Percentiles rank a stretch among this genome's conserved stretches.
phyloP scores from a whole-genome alignment of 1,284 basidiomycete genomes.

The Malassezia caprae region DNA sequence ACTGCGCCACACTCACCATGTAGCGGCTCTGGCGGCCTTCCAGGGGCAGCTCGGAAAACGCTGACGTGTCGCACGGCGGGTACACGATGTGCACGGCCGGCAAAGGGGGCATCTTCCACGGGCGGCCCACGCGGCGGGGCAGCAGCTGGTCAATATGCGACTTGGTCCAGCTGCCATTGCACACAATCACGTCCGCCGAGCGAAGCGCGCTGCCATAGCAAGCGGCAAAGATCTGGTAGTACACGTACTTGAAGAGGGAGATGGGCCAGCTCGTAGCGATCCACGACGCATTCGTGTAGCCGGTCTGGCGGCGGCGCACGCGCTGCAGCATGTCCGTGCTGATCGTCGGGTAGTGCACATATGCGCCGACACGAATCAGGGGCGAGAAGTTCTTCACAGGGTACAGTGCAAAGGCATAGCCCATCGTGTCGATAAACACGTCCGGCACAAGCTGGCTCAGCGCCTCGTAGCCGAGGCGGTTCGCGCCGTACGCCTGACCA shows the following conservation, averaged over 20 bases:
- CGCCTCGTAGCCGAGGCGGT: slow-evolving; percentile 72
- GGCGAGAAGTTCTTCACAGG: slow-evolving; percentile 58
- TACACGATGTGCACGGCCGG: slow-evolving; percentile 58
- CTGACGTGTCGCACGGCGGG: slow-evolving; percentile 79
- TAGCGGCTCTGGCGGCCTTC: slow-evolving; percentile 38
- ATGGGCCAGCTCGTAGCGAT: slow-evolving; percentile 57
- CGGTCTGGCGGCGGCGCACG: slow-evolving; percentile 55
- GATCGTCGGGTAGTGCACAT: slow-evolving; percentile 94
- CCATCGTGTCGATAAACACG: slow-evolving; percentile 93
- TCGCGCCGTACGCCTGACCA: slow-evolving; percentile 79
- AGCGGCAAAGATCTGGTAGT: slow-evolving; percentile 78
- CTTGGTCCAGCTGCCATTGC: slow-evolving; percentile 90
- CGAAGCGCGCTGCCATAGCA: slow-evolving; percentile 68
- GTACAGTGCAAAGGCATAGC: slow-evolving; percentile 86
- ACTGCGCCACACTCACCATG: slow-evolving; percentile 60
- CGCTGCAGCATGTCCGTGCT: slow-evolving; percentile 80
- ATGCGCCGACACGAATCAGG: slow-evolving; percentile 68
- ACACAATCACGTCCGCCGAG: slow-evolving; percentile 65
- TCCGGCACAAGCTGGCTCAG: slow-evolving; percentile 65
- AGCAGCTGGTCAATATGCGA: slow-evolving; percentile 59
- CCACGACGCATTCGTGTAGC: slow-evolving; percentile 59
- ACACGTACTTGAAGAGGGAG: slow-evolving; percentile 66
- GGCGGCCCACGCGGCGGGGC: slow-evolving; percentile 48
- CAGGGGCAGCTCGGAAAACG: slow-evolving; percentile 60
- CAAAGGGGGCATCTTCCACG: slow-evolving; percentile 46